Percentiles rank a stretch among this genome's conserved stretches.
Evolutionary conservation across 2,329 filamentous ascomycete species (phyloP).

Genomic region (Gliomastix tumulicola): DNA sequence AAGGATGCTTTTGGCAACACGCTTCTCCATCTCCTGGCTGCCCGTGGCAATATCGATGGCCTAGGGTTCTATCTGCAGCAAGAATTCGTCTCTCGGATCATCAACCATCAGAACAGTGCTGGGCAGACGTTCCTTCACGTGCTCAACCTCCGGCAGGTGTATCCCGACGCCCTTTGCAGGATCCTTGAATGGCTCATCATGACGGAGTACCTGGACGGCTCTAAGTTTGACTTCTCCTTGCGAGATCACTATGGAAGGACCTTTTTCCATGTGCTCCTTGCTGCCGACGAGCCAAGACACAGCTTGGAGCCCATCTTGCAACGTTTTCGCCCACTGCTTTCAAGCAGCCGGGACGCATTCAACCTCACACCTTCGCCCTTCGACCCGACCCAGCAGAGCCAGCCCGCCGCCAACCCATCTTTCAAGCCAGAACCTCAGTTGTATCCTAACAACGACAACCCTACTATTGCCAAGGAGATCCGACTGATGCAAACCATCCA

Average conservation of each 20-base stretch:
- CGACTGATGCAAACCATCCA: conserved; percentile 10
- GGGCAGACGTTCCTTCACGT: conserved; percentile 43
- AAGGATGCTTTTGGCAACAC: conserved; percentile 40
- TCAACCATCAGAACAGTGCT: conserved; percentile 28
- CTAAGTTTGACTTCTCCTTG: conserved; percentile 21
- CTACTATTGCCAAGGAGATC: neutral
- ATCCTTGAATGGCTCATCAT: conserved; percentile 14
- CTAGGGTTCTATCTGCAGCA: conserved; percentile 17
- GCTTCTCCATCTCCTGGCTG: conserved; percentile 36
- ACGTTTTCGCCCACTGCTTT: conserved; percentile 18
- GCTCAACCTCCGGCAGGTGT: conserved; percentile 16
- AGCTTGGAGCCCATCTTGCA: conserved; percentile 23
- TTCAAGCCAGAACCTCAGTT: no score
- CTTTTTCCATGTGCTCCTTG: conserved; percentile 37
- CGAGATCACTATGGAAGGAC: conserved; percentile 46
- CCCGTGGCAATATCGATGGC: conserved; percentile 16
- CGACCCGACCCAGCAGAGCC: no score
- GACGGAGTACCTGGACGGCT: neutral
- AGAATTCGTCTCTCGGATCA: conserved; percentile 9
- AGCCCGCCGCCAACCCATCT: no score
- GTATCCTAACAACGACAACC: neutral
- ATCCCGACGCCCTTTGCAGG: conserved; percentile 13
- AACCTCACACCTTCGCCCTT: conserved; percentile 13
- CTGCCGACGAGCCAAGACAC: conserved; percentile 17
- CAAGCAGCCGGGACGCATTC: conserved; percentile 43